phyloP scores from a whole-genome alignment of 805 yeast genomes.

The Zygosaccharomyces rouxii region DNA sequence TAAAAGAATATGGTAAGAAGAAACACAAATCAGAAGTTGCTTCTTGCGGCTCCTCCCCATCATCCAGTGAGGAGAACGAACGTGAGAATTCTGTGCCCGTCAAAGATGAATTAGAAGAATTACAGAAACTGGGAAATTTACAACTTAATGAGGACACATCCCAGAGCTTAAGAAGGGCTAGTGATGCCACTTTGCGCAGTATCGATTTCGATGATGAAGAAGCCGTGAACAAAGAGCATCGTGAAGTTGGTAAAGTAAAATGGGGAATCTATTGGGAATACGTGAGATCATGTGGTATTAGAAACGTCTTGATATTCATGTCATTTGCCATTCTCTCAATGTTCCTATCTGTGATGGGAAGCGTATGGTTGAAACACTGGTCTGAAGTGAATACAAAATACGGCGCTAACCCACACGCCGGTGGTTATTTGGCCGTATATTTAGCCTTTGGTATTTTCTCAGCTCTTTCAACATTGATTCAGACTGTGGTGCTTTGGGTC shows the following conservation, averaged over 20 bases:
- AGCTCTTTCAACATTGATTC: slow-evolving; percentile 56
- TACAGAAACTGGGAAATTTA: slow-evolving; percentile 26
- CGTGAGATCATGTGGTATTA: slow-evolving; percentile 80
- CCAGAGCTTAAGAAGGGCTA: slow-evolving; percentile 56
- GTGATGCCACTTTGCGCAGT: slow-evolving; percentile 39
- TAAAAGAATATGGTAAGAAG: slow-evolving; percentile 58
- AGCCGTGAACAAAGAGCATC: slow-evolving; percentile 55
- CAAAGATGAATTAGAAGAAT: slow-evolving; percentile 31
- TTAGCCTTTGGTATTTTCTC: slow-evolving; percentile 67
- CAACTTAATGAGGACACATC: slow-evolving; percentile 33
- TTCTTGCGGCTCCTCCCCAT: slow-evolving; percentile 12
- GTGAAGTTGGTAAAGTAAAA: slow-evolving; percentile 91
- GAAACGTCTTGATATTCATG: slow-evolving; percentile 56
- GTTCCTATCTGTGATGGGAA: slow-evolving; percentile 60
- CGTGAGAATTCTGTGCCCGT: slow-evolving; percentile 27
- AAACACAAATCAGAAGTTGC: slow-evolving; percentile 23
- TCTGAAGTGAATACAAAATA: slow-evolving; percentile 75
- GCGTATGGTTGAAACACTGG: slow-evolving; percentile 96
- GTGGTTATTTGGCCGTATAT: slow-evolving; percentile 69
- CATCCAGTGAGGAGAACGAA: slow-evolving; percentile 14
- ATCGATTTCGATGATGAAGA: slow-evolving; percentile 38
- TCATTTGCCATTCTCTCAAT: slow-evolving; percentile 53
- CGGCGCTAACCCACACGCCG: slow-evolving; percentile 71
- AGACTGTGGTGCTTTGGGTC: slow-evolving; percentile 69
- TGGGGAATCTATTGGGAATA: slow-evolving; percentile 80